Base-by-base conservation (phyloP, 805 yeast genomes). In the Diddensiella transvaalensis region DNA sequence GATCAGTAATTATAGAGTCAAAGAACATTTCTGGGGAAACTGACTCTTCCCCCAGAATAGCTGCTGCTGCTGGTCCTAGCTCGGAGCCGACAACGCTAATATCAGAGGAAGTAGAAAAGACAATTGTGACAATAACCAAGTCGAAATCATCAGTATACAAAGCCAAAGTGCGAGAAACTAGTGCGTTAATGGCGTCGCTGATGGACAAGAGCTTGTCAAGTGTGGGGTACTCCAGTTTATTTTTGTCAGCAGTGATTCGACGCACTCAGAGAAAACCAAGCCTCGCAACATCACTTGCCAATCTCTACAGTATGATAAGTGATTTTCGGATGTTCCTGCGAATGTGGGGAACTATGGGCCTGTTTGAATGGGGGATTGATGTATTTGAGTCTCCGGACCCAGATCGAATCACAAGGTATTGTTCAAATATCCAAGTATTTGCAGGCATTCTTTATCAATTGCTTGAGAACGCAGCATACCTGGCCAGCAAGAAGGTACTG, bases 391-490 rank as follows among this genome's bases (percentile, higher is more conserved):
- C 56, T 48, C 61, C 66, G 19, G 61, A 63, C 29, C 52, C 55
- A 22, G 70, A 69, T 49, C 32, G 30, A 26, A 45, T 65, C 11
- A 55, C 65, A 36, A 50, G 63, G n/a, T 40, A 41, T 15, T 56
- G 64, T 23, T 64, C 66, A 29, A 64, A 63, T 44, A 37, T 57
- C 15, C 72, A 71, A 57, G 70, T 68, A 2, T 52, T 61, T n/a
- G 54, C 67, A 30, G 67, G 66, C 36, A 49, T 66, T 11, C 39
- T 56, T 17, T 72, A 68, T 61, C 75, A 71, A 55, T 56, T 70
- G 2, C 58, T 71, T 8, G 75, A 71, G 56, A 67, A 72, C 48
- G 39, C 65, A 11, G 75, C 75, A 2, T 71, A 67, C 41, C 55
- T 71, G 39, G 68, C 63, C 19, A 49, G 61, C 39, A 69, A 71